phyloP scores from a whole-genome alignment of 2,329 filamentous ascomycete genomes.

The Dothistroma pini region DNA sequence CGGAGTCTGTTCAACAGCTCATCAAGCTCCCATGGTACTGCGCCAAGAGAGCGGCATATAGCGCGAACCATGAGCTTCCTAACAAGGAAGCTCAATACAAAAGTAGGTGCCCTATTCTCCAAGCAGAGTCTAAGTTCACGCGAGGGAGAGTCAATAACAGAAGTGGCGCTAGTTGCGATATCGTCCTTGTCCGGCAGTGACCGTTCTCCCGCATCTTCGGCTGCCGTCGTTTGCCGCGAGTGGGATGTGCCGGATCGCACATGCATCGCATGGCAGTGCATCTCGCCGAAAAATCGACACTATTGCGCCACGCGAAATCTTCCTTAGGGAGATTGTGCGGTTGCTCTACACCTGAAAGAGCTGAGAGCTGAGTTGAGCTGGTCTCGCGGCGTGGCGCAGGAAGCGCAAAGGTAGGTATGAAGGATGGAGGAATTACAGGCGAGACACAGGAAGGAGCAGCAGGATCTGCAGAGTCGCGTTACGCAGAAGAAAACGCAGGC shows the following conservation, averaged over 20 bases:
- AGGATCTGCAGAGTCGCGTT: constrained; percentile 77
- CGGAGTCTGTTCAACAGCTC: background rate
- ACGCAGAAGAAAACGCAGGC: constrained; percentile 97
- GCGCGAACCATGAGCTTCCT: background rate
- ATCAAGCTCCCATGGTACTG: background rate
- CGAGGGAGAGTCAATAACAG: background rate
- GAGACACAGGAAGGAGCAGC: constrained; percentile 82
- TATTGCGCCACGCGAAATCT: background rate
- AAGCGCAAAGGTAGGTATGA: background rate
- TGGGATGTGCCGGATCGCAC: background rate
- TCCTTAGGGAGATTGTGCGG: background rate
- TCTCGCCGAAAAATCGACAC: background rate
- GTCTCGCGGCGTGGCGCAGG: background rate
- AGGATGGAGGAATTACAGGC: constrained; percentile 70
- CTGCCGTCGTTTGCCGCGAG: background rate
- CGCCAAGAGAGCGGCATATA: background rate
- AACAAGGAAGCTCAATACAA: background rate
- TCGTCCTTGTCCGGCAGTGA: background rate
- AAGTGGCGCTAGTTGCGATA: background rate
- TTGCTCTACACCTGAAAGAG: background rate
- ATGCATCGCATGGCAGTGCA: background rate
- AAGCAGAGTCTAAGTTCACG: background rate
- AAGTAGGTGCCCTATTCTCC: background rate
- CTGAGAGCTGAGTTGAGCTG: background rate
- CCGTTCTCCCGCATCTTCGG: background rate